These are phyloP conservation scores for Pistacia integerrima DNA, from an alignment of 345 rosid species.

Conservation along the genomic window DNA sequence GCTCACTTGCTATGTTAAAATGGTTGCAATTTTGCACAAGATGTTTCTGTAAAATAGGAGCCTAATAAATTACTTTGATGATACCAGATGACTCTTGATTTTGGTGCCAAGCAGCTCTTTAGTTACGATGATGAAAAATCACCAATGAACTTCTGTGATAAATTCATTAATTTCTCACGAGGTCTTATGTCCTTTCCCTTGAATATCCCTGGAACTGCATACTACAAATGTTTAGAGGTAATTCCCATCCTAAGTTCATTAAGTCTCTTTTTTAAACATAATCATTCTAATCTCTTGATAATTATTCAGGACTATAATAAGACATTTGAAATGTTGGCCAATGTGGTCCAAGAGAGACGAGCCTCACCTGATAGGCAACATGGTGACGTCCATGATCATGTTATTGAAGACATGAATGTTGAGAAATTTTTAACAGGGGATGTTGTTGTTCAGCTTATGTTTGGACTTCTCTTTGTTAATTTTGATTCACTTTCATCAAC, in stretches of 20 bases:
- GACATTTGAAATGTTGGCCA: neutral
- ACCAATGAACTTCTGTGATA: conserved; percentile 15
- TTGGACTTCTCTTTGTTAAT: conserved; percentile 20
- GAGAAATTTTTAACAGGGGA: conserved; percentile 35
- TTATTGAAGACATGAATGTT: conserved; percentile 23
- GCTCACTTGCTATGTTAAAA: neutral
- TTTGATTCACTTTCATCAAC: conserved; percentile 22
- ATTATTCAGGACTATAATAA: conserved; percentile 15
- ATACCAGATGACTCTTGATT: conserved; percentile 32
- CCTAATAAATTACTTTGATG: neutral
- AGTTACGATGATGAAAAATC: conserved; percentile 24
- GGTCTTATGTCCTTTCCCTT: conserved; percentile 37
- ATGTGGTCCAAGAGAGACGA: conserved; percentile 18
- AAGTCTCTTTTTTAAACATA: neutral
- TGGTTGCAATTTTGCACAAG: neutral
- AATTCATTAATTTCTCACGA: neutral
- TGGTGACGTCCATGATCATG: conserved; percentile 27
- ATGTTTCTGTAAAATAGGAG: neutral
- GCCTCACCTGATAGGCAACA: neutral
- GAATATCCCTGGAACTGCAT: conserved; percentile 39
- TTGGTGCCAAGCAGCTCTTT: conserved; percentile 21
- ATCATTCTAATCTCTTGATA: neutral
- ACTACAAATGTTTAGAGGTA: conserved; percentile 42
- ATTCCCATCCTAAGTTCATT: neutral
- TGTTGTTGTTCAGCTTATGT: conserved; percentile 16